These are phyloP conservation scores for Ogataea trehaloabstinens DNA, from an alignment of 805 yeast species.

Conservation along the genomic window DNA sequence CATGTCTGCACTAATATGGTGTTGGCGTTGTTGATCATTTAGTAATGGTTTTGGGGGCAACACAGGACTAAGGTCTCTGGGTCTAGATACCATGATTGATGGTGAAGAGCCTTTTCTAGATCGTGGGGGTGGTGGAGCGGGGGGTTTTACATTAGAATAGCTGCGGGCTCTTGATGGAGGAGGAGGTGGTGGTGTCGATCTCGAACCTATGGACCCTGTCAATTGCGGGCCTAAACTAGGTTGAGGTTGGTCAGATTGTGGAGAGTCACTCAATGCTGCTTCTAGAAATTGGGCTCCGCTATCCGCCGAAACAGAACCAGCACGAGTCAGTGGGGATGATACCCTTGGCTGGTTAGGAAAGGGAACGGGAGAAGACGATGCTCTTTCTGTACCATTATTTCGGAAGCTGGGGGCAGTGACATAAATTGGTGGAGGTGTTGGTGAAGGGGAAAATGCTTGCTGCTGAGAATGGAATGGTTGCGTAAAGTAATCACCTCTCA, in stretches of 20 bases:
- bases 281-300: slow-evolving; percentile 22
- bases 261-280: slow-evolving; percentile 20
- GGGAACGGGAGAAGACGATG: slow-evolving; percentile 23
- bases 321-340: slow-evolving; percentile 23
- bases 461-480: slow-evolving; percentile 6
- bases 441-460: slow-evolving; percentile 1
- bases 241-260: background rate
- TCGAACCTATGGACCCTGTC: slow-evolving; percentile 4
- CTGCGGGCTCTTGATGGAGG: slow-evolving; percentile 19
- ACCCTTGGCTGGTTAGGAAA: slow-evolving; percentile 14
- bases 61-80: slow-evolving; percentile 17
- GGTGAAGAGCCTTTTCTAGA: slow-evolving; percentile 27
- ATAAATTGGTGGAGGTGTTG: slow-evolving; percentile 9
- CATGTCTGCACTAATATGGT: slow-evolving; percentile 20
- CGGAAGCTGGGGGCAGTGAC: slow-evolving; percentile 1
- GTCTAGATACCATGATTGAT: slow-evolving; percentile 9
- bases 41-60: slow-evolving; percentile 32
- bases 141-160: slow-evolving; percentile 19
- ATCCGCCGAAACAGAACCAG: slow-evolving; percentile 15
- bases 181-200: slow-evolving; percentile 30
- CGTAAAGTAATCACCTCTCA: slow-evolving; percentile 26
- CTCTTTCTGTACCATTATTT: slow-evolving; percentile 14
- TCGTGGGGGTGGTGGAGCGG: slow-evolving; percentile 33
- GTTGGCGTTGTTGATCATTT: slow-evolving; percentile 28
- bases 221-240: background rate